Base-by-base conservation (phyloP, 2,329 filamentous ascomycete species). In the Lachnellula arida region DNA sequence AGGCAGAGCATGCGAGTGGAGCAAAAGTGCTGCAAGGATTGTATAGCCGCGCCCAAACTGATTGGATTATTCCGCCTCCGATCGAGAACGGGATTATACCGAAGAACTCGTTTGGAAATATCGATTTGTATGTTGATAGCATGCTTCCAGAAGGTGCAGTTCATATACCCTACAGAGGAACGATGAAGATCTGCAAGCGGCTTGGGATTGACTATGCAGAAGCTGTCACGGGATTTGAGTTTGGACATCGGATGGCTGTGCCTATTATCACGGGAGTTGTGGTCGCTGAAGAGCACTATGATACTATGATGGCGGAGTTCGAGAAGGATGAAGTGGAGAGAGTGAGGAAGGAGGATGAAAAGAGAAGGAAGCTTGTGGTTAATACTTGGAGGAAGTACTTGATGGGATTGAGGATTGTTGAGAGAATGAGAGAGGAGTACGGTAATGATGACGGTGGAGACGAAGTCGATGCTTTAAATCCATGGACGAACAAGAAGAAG, bases 221-320 rank as follows among this genome's bases (percentile, higher is more conserved):
- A 72, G 94, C 94, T 1, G 94, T 96, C 2, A 92, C 92, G 0
- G 94, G 91, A 1, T 99, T 99, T 69, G 94, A 99, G 68, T 99
- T 97, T 70, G 93, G 93, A 0, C 87, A 94, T 65, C 88, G 94
- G 58, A 92, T 94, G 80, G 94, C 94, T 5, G 91, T 97, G 0
- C 94, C 94, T 0, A 85, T 97, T 0, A 88, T 97, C 28, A 87
- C 89, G 53, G 94, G 93, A 0, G 91, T 97, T 0, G 91, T 99
- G 0, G 82, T 97, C 1, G 90, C 93, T 0, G 81, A 85, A 60
- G 92, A 96, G 71, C 81, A 96, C 62, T 82, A 89, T 58, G 83
- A 86, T 15, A 70, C 81, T 35, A 80, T 97, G 0, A 84, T 89
- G 69, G 87, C 90, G 67, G 88, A 92, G 60, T 88, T 95, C 75